A percentile compares a stretch with the other conserved stretches of the same genome.
These are phyloP conservation scores for Aulographum hederae DNA, from an alignment of 2,329 filamentous ascomycete genomes.

Conservation along the genomic window DNA sequence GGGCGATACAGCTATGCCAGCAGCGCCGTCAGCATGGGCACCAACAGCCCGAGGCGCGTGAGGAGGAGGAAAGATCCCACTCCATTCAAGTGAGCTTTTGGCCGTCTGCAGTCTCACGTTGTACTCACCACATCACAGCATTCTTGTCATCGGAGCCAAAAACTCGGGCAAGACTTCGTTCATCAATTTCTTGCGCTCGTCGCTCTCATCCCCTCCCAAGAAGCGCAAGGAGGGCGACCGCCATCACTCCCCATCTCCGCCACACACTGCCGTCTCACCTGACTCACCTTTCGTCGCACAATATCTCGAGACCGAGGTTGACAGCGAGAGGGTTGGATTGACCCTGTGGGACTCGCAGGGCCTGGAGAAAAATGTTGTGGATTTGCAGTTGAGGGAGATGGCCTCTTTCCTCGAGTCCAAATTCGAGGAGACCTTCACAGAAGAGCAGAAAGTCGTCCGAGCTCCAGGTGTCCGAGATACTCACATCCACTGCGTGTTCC, in stretches of 20 bases:
- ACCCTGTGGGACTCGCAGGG: conserved; percentile 96
- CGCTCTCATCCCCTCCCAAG: conserved; percentile 64
- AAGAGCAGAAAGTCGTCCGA: conserved; percentile 94
- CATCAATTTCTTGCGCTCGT: conserved; percentile 81
- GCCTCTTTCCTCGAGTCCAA: conserved; percentile 88
- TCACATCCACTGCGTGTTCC: conserved; percentile 90
- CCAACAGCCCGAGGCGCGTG: conserved; percentile 75
- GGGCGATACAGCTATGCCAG: conserved; percentile 93
- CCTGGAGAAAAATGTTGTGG: conserved; percentile 84
- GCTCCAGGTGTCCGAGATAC: conserved; percentile 88
- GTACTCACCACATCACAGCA: conserved; percentile 36
- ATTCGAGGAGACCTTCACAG: conserved; percentile 91
- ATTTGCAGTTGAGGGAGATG: conserved; percentile 85
- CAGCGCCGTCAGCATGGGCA: conserved; percentile 58
- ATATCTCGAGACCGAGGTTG: conserved; percentile 88
- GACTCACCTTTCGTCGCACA: conserved; percentile 55
- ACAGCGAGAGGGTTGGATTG: conserved; percentile 75
- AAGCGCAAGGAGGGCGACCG: conserved; percentile 36
- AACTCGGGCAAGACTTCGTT: conserved; percentile 91
- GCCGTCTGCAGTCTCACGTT: not conserved
- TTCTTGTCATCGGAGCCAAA: conserved; percentile 76
- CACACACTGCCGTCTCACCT: conserved; percentile 26
- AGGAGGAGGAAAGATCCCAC: conserved; percentile 93
- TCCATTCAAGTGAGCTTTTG: conserved; percentile 74
- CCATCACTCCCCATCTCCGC: conserved; percentile 16